A percentile compares a stretch with the other conserved stretches of the same genome.
These are phyloP conservation scores for Athelia psychrophila DNA, from an alignment of 1,284 basidiomycete genomes.

Conservation along the genomic window DNA sequence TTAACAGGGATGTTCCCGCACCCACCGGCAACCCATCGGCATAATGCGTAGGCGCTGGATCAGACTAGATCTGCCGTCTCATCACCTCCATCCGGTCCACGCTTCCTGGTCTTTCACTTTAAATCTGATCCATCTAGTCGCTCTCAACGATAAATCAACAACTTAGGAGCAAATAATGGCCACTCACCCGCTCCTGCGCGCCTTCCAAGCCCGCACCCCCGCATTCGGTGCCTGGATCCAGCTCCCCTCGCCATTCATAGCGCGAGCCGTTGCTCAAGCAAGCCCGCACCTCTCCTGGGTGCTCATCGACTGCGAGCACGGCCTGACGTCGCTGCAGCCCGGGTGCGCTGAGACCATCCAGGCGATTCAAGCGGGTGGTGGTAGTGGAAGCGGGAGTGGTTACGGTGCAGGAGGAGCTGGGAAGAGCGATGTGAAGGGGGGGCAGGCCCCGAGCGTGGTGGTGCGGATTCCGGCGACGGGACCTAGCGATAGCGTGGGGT, in stretches of 20 bases:
- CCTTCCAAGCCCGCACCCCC: conserved; percentile 47
- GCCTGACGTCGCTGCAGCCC: conserved; percentile 50
- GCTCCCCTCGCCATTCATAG: conserved; percentile 49
- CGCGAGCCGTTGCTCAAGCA: conserved; percentile 51
- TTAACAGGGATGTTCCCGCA: too few species aligned
- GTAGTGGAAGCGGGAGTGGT: too few species aligned
- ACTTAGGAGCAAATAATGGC: too few species aligned
- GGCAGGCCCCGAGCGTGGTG: conserved; percentile 50
- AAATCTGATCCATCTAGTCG: too few species aligned
- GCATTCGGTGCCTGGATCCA: conserved; percentile 76
- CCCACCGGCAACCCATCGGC: too few species aligned
- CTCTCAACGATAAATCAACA: too few species aligned
- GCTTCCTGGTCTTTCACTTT: too few species aligned
- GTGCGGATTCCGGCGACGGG: conserved; percentile 64
- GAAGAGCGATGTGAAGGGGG: too few species aligned
- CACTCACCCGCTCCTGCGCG: conserved; percentile 41
- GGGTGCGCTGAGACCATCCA: conserved; percentile 52
- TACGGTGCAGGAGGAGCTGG: not conserved
- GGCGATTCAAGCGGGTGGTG: conserved; percentile 44
- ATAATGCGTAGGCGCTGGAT: too few species aligned
- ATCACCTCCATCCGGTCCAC: too few species aligned
- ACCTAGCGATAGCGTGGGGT: conserved; percentile 45
- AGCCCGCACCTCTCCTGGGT: conserved; percentile 60
- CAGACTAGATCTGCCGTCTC: too few species aligned
- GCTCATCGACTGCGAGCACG: conserved; percentile 65